Percentiles rank a stretch among this genome's conserved stretches.
phyloP scores from a whole-genome alignment of 768 basidiomycete species.

The Clitopilus passeckerianus region DNA sequence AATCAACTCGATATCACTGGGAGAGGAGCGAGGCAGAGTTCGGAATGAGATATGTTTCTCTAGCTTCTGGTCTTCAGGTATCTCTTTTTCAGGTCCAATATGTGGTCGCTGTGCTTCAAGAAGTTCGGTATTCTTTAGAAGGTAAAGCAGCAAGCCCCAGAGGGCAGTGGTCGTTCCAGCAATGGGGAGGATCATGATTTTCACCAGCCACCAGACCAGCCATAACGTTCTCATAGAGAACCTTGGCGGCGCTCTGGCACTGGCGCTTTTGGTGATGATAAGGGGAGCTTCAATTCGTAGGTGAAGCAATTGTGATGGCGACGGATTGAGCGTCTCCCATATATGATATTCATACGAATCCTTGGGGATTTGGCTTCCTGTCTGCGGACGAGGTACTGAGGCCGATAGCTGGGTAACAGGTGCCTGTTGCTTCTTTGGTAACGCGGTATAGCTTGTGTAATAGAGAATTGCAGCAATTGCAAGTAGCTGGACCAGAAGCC shows the following conservation, averaged over 20 bases:
- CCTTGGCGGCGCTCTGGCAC: conserved; percentile 20
- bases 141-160: conserved; percentile 75
- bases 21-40: conserved; percentile 76
- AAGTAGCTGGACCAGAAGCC: conserved; percentile 48
- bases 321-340: conserved; percentile 77
- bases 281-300: conserved; percentile 78
- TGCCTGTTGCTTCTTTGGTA: conserved; percentile 5
- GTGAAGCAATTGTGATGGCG: conserved; percentile 60
- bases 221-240: conserved; percentile 46
- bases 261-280: conserved; percentile 42
- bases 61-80: conserved; percentile 23
- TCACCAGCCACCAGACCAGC: conserved; percentile 67
- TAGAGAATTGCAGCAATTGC: conserved; percentile 74
- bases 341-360: conserved; percentile 57
- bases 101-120: conserved; percentile 80
- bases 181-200: conserved; percentile 85
- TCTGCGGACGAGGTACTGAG: neutral
- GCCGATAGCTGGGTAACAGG: neutral
- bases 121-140: conserved; percentile 88
- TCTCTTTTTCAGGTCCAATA: conserved; percentile 31
- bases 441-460: conserved; percentile 58
- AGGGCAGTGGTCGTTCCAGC: conserved; percentile 67
- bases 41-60: conserved; percentile 49
- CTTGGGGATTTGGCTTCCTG: conserved; percentile 2
- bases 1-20: conserved; percentile 79